Percentiles rank a stretch among this genome's conserved stretches.
phyloP scores from a whole-genome alignment of 495 filamentous ascomycete genomes.

The Tetracladium marchalianum region DNA sequence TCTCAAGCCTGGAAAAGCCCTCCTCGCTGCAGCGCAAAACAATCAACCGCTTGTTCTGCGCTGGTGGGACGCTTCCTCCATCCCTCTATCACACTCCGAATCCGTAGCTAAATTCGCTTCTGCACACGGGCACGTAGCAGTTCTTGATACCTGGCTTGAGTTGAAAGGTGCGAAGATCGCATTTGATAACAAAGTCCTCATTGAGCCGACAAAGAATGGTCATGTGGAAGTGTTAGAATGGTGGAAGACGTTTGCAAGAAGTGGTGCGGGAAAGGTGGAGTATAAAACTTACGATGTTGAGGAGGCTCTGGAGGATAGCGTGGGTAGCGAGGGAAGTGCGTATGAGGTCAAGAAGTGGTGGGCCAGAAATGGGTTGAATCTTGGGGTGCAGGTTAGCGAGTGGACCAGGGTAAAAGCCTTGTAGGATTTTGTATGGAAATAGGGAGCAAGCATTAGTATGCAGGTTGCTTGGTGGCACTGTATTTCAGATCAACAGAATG shows the following conservation, averaged over 20 bases:
- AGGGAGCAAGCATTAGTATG: too few species aligned
- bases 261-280: conserved; percentile 49
- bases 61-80: conserved; percentile 75
- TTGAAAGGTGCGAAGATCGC: conserved; percentile 74
- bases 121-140: conserved; percentile 74
- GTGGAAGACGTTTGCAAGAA: conserved; percentile 58
- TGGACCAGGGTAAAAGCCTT: conserved; percentile 82
- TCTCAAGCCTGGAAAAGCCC: conserved; percentile 69
- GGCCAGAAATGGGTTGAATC: conserved; percentile 78
- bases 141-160: conserved; percentile 73
- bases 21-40: conserved; percentile 70
- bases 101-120: conserved; percentile 74
- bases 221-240: conserved; percentile 79
- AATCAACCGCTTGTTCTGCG: conserved; percentile 60
- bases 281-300: conserved; percentile 95
- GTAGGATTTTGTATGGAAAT: conserved; percentile 8
- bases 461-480: too few species aligned
- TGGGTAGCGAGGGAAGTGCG: conserved; percentile 54
- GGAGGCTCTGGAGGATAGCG: conserved; percentile 80
- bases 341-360: conserved; percentile 75
- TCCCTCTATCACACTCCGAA: conserved; percentile 64
- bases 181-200: conserved; percentile 81
- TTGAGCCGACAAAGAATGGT: conserved; percentile 79
- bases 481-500: too few species aligned
- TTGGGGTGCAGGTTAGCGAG: conserved; percentile 78